Evolutionary conservation across 2,329 filamentous ascomycete genomes (phyloP).

Genomic region (Hysterium pulicare): DNA sequence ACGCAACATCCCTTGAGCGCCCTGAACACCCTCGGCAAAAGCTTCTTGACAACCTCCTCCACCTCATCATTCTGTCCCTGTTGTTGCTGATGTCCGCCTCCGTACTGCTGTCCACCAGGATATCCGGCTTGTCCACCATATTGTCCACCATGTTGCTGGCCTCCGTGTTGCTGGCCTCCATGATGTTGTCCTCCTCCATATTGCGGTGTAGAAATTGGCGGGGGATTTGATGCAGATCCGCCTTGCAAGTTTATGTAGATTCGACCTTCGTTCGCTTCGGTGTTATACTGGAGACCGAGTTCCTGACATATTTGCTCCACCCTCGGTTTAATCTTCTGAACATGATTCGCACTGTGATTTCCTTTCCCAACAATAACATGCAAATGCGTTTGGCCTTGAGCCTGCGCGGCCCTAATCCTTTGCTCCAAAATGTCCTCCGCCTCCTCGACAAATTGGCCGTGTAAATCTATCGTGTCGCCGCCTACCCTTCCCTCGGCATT

Average conservation of each 20-base stretch:
- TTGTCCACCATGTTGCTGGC: slow-evolving; percentile 39
- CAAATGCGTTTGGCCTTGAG: slow-evolving; percentile 73
- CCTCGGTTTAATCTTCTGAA: slow-evolving; percentile 94
- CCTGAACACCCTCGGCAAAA: slow-evolving; percentile 58
- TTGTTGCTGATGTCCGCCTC: slow-evolving; percentile 39
- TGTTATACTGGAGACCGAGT: slow-evolving; percentile 75
- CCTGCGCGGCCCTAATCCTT: slow-evolving; percentile 74
- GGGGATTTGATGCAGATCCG: slow-evolving; percentile 48
- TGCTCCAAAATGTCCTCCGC: slow-evolving; percentile 86
- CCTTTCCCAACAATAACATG: slow-evolving; percentile 97
- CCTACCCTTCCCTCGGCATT: slow-evolving; percentile 74
- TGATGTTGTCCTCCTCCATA: slow-evolving; percentile 45
- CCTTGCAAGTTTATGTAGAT: slow-evolving; percentile 87
- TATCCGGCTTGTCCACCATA: slow-evolving; percentile 16
- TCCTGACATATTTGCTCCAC: slow-evolving; percentile 85
- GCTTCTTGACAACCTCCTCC: slow-evolving; percentile 59
- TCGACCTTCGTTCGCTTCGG: slow-evolving; percentile 83
- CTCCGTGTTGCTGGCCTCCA: slow-evolving; percentile 37
- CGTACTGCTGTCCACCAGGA: neutral
- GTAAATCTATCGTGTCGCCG: slow-evolving; percentile 84
- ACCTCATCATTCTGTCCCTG: slow-evolving; percentile 54
- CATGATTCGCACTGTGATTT: slow-evolving; percentile 75
- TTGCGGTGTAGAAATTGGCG: no score
- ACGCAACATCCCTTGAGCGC: slow-evolving; percentile 68
- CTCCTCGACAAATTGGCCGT: slow-evolving; percentile 92